Conservation (phyloP, 768 basidiomycete species). For the Cystofilobasidium capitatum region DNA sequence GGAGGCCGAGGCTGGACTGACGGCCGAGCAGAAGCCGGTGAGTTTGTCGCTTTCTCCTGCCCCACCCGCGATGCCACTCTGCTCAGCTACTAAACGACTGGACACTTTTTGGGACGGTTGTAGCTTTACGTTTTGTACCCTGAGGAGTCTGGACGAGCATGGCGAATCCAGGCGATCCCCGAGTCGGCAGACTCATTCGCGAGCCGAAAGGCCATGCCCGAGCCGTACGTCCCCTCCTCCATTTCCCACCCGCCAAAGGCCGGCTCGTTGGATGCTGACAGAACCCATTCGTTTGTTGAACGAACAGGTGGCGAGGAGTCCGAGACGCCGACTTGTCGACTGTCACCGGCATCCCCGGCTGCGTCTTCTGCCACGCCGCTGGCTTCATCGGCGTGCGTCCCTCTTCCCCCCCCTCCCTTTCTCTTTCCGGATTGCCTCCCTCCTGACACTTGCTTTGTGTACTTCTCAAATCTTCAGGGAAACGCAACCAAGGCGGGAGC, state of each 20-base stretch:
- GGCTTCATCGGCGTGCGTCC: slow-evolving; percentile 78
- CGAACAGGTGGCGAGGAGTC: slow-evolving; percentile 66
- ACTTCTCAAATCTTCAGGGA: slow-evolving; percentile 43
- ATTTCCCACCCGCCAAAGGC: neutral
- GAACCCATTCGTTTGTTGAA: neutral
- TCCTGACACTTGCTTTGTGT: slow-evolving; percentile 14
- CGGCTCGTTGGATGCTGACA: no score
- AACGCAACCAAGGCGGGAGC: slow-evolving; percentile 86
- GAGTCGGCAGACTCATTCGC: slow-evolving; percentile 71
- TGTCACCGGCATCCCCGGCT: slow-evolving; percentile 63
- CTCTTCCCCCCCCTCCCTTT: slow-evolving; percentile 18
- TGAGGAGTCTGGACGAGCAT: slow-evolving; percentile 56
- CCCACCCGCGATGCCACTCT: neutral
- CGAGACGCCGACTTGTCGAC: slow-evolving; percentile 71
- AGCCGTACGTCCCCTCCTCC: slow-evolving; percentile 42
- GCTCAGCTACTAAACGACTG: neutral
- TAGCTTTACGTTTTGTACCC: slow-evolving; percentile 76
- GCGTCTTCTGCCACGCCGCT: slow-evolving; percentile 88
- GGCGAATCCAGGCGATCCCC: slow-evolving; percentile 91
- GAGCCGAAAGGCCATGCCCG: slow-evolving; percentile 84
- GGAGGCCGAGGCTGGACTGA: slow-evolving; percentile 21
- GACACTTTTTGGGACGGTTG: neutral
- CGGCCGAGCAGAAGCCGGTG: slow-evolving; percentile 23
- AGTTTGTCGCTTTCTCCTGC: neutral
- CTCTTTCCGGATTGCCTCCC: slow-evolving; percentile 7